These are phyloP conservation scores for Juncus effusus DNA, from an alignment of 176 grass and related monocot species.

Conservation along the genomic window DNA sequence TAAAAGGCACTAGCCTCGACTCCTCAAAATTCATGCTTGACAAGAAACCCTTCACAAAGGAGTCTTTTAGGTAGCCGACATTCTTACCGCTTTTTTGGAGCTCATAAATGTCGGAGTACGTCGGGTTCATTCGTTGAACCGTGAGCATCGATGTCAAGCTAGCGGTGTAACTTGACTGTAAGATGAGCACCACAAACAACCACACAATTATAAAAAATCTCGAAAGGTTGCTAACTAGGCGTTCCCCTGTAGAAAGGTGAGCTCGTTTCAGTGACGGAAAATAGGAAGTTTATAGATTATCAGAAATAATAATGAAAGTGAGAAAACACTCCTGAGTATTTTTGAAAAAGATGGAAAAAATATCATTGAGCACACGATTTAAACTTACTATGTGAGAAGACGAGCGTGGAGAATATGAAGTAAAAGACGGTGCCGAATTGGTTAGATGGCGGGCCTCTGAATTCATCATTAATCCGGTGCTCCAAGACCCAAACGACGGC, in stretches of 20 bases:
- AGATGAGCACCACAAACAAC: conserved; percentile 72
- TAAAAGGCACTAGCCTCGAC: conserved; percentile 13
- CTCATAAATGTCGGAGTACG: conserved; percentile 22
- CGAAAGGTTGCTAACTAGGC: conserved; percentile 50
- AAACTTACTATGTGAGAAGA: conserved; percentile 37
- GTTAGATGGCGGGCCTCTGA: conserved; percentile 24
- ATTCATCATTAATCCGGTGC: conserved; percentile 51
- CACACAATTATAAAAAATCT: conserved; percentile 51
- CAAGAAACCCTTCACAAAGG: conserved; percentile 40
- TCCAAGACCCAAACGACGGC: conserved; percentile 60
- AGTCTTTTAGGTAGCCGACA: conserved; percentile 58
- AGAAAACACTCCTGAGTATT: too few species aligned
- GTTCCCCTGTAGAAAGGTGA: conserved; percentile 22
- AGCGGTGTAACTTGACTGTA: conserved; percentile 76
- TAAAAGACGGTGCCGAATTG: conserved; percentile 36
- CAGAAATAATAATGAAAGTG: too few species aligned
- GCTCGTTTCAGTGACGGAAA: too few species aligned
- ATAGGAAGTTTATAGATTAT: too few species aligned
- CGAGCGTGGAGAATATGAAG: conserved; percentile 31
- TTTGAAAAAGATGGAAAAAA: too few species aligned
- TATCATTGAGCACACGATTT: not conserved
- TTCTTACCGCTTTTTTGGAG: conserved; percentile 15
- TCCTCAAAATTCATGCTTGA: conserved; percentile 14
- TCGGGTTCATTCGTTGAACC: conserved; percentile 45
- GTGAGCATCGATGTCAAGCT: conserved; percentile 82